phyloP scores from a whole-genome alignment of 257 asterid species.

The Jacaranda copaia region DNA sequence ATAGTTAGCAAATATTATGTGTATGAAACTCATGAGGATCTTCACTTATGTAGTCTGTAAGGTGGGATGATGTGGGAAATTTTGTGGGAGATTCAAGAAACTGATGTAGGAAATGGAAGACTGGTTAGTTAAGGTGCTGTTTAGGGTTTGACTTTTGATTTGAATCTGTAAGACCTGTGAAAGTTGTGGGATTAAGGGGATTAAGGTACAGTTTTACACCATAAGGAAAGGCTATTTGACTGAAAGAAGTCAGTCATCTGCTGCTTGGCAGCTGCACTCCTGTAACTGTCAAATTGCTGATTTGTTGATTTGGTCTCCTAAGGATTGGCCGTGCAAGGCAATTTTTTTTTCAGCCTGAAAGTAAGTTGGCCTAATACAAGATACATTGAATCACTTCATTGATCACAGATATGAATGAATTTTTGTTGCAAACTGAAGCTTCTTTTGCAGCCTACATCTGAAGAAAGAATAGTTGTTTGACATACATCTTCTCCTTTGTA shows the following conservation, averaged over 20 bases:
- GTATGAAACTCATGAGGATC: constrained; percentile 23
- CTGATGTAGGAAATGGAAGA: too few relatives aligned
- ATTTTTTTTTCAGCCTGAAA: not conserved
- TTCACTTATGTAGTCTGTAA: not conserved
- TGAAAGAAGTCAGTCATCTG: too few relatives aligned
- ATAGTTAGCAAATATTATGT: not conserved
- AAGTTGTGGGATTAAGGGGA: too few relatives aligned
- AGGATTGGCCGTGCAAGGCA: not conserved
- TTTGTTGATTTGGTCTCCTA: not conserved
- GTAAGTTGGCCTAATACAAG: not conserved
- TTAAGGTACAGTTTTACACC: too few relatives aligned
- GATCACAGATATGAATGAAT: not conserved
- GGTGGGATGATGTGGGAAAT: too few relatives aligned
- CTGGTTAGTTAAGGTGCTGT: too few relatives aligned
- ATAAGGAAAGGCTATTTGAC: too few relatives aligned
- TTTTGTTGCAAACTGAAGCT: not conserved
- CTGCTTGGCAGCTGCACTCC: too few relatives aligned
- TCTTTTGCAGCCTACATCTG: constrained; percentile 1
- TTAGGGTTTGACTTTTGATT: too few relatives aligned
- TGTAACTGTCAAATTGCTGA: too few relatives aligned
- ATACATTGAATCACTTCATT: constrained; percentile 8
- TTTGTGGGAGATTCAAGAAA: too few relatives aligned
- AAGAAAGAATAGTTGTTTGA: not conserved
- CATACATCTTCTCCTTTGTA: constrained; percentile 30
- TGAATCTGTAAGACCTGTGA: too few relatives aligned